Conservation (phyloP, 139 green algal genomes). For the Limnomonas spitsbergensis region DNA sequence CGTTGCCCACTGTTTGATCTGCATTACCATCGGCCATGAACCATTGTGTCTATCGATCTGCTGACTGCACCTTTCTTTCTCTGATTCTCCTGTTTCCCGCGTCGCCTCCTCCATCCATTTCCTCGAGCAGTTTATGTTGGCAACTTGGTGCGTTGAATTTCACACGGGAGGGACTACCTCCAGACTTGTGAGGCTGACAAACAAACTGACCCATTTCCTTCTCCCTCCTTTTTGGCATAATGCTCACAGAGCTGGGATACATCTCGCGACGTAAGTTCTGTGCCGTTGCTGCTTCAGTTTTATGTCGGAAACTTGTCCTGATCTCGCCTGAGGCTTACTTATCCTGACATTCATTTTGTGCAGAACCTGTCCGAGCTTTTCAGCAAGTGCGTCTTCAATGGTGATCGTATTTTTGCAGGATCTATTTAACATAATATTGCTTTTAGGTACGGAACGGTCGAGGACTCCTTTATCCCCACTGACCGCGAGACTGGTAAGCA, state of each 20-base stretch:
- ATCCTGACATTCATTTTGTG: background rate
- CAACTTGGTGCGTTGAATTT: conserved; percentile 9
- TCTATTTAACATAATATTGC: background rate
- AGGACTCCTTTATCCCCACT: conserved; percentile 34
- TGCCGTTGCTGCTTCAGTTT: background rate
- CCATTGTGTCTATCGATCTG: no score
- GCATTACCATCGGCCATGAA: no score
- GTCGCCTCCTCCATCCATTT: no score
- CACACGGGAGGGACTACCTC: background rate
- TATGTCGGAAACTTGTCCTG: background rate
- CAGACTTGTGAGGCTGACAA: background rate
- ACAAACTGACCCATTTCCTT: background rate
- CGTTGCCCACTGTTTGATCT: no score
- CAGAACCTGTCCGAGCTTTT: conserved; percentile 30
- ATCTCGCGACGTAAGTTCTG: conserved; percentile 11
- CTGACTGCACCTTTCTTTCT: no score
- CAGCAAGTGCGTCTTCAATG: conserved; percentile 8
- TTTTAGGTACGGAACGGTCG: conserved; percentile 10
- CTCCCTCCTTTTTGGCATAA: background rate
- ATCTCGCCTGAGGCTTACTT: background rate
- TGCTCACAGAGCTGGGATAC: conserved; percentile 2
- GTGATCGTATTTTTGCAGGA: background rate
- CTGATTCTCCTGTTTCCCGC: no score
- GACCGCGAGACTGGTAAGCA: conserved; percentile 28
- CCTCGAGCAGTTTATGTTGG: conserved; percentile 7